These are phyloP conservation scores for Tolypocladium ophioglossoides DNA, from an alignment of 2,329 filamentous ascomycete genomes.

Conservation along the genomic window DNA sequence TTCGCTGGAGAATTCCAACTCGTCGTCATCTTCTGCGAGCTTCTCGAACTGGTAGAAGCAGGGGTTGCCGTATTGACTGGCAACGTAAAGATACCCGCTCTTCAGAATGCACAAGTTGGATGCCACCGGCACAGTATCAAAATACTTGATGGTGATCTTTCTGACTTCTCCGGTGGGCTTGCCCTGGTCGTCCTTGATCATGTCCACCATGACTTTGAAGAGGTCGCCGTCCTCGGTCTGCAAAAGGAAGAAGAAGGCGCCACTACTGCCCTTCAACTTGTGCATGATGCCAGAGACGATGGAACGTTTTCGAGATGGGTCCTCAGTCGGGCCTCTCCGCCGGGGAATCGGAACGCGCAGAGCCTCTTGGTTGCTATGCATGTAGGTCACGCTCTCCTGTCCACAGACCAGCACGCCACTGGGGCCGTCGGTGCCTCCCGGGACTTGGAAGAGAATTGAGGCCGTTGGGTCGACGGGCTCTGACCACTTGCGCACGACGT, in stretches of 20 bases:
- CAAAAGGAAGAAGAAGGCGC: constrained; percentile 92
- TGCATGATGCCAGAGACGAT: constrained; percentile 95
- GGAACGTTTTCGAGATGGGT: constrained; percentile 77
- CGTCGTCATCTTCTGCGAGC: constrained; percentile 88
- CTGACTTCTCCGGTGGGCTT: constrained; percentile 72
- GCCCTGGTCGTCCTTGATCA: constrained; percentile 71
- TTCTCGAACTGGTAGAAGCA: constrained; percentile 97
- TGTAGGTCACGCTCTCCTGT: constrained; percentile 89
- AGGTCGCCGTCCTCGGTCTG: constrained; percentile 97
- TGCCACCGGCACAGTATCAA: constrained; percentile 87
- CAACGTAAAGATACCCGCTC: constrained; percentile 89
- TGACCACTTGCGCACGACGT: constrained; percentile 94
- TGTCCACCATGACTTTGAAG: constrained; percentile 92
- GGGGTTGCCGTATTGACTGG: constrained; percentile 86
- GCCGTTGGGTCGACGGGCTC: constrained; percentile 86
- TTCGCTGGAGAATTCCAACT: constrained; percentile 76
- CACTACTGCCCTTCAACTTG: constrained; percentile 70
- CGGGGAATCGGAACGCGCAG: constrained; percentile 85
- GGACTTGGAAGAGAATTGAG: constrained; percentile 87
- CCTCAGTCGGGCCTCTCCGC: constrained; percentile 77
- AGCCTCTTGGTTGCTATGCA: constrained; percentile 88
- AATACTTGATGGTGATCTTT: constrained; percentile 89
- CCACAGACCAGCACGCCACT: constrained; percentile 93
- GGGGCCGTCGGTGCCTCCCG: constrained; percentile 84
- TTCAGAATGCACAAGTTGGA: constrained; percentile 86